Evolutionary conservation across 768 basidiomycete species (phyloP), one percentile per base, ranked within the genome.

Genomic region (Candolleomyces efflorescens): DNA sequence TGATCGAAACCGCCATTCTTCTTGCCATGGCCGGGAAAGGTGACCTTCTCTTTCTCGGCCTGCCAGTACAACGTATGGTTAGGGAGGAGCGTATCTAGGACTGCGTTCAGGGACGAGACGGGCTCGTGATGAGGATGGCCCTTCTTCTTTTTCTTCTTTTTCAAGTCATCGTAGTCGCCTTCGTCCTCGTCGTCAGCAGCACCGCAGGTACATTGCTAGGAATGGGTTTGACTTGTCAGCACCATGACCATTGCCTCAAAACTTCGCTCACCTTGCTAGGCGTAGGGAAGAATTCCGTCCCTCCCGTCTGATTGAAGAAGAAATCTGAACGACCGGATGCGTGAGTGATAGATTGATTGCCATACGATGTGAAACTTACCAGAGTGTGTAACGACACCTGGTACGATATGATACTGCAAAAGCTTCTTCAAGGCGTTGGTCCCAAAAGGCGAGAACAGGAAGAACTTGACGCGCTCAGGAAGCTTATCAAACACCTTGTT

Each of bases 381-480:
- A 4, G 79, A 78, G 62, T 82, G 73, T n/a, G 85, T 68, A 22
- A 82, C 69, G 15, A 72, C 58, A 10, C 75, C 68, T 0, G 82
- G 82, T 5, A 82, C 75, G 56, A 82, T 73, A 68, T 88, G 85
- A 68, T 78, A 87, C 46, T 81, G 71, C 13, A 88, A 63, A 18
- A 87, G 57, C 68, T 85, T 86, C 60, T 71, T 77, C 53, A 87
- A 60, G 11, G 69, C 78, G 18, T 62, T 67, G 32, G 73, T 70
- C 6, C 86, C 86, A 55, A 82, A 80, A 0, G 83, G 82, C 3
- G 84, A 85, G 69, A 86, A 86, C 52, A 86, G 71, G 75, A 77
- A 86, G 24, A 76, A 62, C 58, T 72, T 73, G 22, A 86, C 75
- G 52, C 75, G 78, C n/a, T 57, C 63, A 0, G 86, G 86, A 15